phyloP scores from a whole-genome alignment of 2,329 filamentous ascomycete species.

The Cladosporium oxysporum region DNA sequence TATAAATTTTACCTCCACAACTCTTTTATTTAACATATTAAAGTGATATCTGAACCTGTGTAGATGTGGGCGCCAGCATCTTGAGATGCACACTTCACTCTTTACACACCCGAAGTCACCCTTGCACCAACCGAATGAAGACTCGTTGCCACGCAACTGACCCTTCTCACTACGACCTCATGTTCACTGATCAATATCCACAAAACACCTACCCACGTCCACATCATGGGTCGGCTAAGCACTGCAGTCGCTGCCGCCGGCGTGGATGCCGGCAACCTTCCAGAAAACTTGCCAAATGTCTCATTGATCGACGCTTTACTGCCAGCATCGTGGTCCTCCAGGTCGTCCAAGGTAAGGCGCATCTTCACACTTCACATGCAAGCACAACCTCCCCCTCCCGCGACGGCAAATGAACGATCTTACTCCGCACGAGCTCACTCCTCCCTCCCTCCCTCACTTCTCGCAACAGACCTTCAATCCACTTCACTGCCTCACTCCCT shows the following conservation, averaged over 20 bases:
- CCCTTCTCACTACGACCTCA: not conserved
- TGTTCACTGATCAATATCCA: not conserved
- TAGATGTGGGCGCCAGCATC: not conserved
- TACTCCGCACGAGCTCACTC: too few species aligned
- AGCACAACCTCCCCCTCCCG: not conserved
- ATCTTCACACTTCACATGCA: not conserved
- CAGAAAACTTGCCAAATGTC: constrained; percentile 30
- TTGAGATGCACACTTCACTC: not conserved
- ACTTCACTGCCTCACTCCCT: not conserved
- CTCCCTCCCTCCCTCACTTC: not conserved
- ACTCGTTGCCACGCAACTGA: not conserved
- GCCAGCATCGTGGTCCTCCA: constrained; percentile 22
- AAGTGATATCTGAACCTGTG: not conserved
- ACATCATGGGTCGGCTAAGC: constrained; percentile 33
- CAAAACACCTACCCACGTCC: not conserved
- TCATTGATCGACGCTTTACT: constrained; percentile 37
- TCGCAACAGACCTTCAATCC: not conserved
- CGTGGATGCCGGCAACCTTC: constrained; percentile 33
- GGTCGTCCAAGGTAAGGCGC: not conserved
- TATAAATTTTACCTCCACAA: not conserved
- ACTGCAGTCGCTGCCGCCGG: constrained; percentile 32
- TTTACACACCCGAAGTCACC: not conserved
- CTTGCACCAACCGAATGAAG: not conserved
- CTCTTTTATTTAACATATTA: not conserved
- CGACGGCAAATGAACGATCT: not conserved